Evolutionary conservation across 1,139 yeast genomes (phyloP).

Genomic region (Sugiyamaella neomexicana): DNA sequence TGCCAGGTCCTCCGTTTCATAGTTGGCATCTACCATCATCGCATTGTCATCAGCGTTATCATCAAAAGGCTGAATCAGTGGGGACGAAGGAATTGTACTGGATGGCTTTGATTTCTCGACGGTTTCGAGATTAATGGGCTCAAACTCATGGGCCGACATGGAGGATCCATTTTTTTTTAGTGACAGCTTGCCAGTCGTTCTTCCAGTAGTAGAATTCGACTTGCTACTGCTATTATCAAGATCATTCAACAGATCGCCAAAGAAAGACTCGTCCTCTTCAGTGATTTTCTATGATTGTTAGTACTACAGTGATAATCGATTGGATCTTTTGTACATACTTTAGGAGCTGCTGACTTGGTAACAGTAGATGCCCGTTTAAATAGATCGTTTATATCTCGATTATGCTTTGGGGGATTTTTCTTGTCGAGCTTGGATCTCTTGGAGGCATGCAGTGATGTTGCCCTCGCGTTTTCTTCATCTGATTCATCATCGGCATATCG

Average conservation of each 20-base stretch:
- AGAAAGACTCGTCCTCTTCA: conserved; percentile 35
- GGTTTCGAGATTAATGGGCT: conserved; percentile 3
- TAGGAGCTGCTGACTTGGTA: conserved; percentile 13
- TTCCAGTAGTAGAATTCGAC: background rate
- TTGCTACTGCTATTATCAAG: conserved; percentile 22
- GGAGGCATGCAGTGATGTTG: conserved; percentile 35
- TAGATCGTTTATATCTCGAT: conserved; percentile 26
- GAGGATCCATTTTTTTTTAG: conserved; percentile 6
- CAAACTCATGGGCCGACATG: background rate
- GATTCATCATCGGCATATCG: conserved; percentile 59
- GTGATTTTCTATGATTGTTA: conserved; percentile 22
- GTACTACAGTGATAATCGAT: conserved; percentile 19
- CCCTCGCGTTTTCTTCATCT: conserved; percentile 35
- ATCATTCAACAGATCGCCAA: conserved; percentile 36
- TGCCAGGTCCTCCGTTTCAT: background rate
- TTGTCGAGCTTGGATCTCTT: conserved; percentile 40
- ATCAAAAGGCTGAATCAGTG: conserved; percentile 12
- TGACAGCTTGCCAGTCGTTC: background rate
- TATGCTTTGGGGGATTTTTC: conserved; percentile 29
- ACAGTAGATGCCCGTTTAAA: conserved; percentile 30
- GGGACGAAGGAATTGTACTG: conserved; percentile 16
- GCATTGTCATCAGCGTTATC: conserved; percentile 7
- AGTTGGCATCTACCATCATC: background rate
- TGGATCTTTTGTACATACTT: conserved; percentile 6
- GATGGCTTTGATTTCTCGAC: background rate